Evolutionary conservation across 2,329 filamentous ascomycete species (phyloP).

Genomic region (Elsinoe necatrix): DNA sequence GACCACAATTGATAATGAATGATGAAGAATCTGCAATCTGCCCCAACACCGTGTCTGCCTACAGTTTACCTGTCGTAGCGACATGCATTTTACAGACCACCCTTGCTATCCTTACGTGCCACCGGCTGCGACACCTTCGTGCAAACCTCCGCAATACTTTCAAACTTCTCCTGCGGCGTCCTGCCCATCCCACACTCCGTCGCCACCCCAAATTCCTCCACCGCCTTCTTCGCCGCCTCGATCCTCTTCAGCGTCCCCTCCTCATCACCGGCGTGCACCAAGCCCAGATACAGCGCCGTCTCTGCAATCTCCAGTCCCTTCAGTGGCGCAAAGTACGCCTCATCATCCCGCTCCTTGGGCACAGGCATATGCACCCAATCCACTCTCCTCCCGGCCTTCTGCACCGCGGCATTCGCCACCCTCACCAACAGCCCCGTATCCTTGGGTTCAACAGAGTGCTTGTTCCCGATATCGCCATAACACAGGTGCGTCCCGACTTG

Average conservation of each 20-base stretch:
- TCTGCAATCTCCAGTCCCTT: slow-evolving; percentile 27
- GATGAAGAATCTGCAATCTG: not conserved
- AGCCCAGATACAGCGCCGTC: slow-evolving; percentile 34
- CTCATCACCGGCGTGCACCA: slow-evolving; percentile 34
- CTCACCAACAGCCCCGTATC: slow-evolving; percentile 32
- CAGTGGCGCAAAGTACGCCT: slow-evolving; percentile 34
- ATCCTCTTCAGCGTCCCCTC: slow-evolving; percentile 34
- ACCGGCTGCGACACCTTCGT: slow-evolving; percentile 16
- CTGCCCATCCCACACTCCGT: slow-evolving; percentile 38
- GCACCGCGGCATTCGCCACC: slow-evolving; percentile 30
- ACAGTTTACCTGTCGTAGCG: not conserved
- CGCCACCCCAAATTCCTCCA: slow-evolving; percentile 32
- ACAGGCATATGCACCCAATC: slow-evolving; percentile 41
- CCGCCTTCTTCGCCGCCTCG: slow-evolving; percentile 28
- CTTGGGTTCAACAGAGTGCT: slow-evolving; percentile 38
- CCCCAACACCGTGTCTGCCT: no score
- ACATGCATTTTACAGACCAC: not conserved
- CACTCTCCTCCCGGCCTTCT: slow-evolving; percentile 26
- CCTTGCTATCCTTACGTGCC: not conserved
- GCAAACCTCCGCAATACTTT: slow-evolving; percentile 21
- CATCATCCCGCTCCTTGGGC: slow-evolving; percentile 32
- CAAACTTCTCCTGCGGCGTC: slow-evolving; percentile 27
- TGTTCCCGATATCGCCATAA: slow-evolving; percentile 40
- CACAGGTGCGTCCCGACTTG: slow-evolving; percentile 41
- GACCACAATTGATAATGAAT: not conserved